Evolutionary conservation across 2,329 filamentous ascomycete species (phyloP).

Genomic region (Phialemonium atrogriseum): DNA sequence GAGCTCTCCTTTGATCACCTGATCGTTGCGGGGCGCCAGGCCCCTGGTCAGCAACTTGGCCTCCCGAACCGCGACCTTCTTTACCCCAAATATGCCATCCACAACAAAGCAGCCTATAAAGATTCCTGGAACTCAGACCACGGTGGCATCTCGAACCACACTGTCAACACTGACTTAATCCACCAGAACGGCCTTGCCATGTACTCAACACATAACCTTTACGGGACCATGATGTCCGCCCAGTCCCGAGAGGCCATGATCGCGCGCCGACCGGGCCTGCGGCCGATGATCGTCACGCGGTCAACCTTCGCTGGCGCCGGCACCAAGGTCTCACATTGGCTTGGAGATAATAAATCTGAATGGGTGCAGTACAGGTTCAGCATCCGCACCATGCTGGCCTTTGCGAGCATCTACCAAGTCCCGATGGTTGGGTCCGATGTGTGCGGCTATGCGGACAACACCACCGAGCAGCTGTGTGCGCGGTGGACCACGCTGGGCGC

Average conservation of each 20-base stretch:
- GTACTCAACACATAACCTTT: constrained; percentile 73
- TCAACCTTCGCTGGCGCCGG: constrained; percentile 70
- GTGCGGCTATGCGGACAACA: constrained; percentile 65
- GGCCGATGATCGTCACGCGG: constrained; percentile 67
- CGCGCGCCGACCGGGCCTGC: constrained; percentile 49
- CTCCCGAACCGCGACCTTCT: constrained; percentile 56
- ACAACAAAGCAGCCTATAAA: constrained; percentile 47
- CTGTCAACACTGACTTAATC: constrained; percentile 58
- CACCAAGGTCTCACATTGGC: constrained; percentile 52
- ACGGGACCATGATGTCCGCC: constrained; percentile 67
- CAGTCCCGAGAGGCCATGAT: constrained; percentile 59
- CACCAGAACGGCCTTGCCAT: constrained; percentile 59
- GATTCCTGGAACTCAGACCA: constrained; percentile 31
- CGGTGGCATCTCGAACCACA: constrained; percentile 45
- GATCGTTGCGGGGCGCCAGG: constrained; percentile 12
- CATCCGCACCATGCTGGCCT: constrained; percentile 51
- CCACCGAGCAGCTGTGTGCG: constrained; percentile 60
- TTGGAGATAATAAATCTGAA: constrained; percentile 46
- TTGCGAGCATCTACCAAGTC: constrained; percentile 57
- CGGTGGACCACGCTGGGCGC: constrained; percentile 69
- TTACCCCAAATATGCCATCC: constrained; percentile 55
- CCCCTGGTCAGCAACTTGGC: constrained; percentile 38
- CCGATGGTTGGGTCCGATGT: constrained; percentile 66
- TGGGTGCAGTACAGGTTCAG: constrained; percentile 53
- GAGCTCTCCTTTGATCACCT: constrained; percentile 8